phyloP scores from a whole-genome alignment of 176 grass and related monocot species.

The Juncus inflexus region DNA sequence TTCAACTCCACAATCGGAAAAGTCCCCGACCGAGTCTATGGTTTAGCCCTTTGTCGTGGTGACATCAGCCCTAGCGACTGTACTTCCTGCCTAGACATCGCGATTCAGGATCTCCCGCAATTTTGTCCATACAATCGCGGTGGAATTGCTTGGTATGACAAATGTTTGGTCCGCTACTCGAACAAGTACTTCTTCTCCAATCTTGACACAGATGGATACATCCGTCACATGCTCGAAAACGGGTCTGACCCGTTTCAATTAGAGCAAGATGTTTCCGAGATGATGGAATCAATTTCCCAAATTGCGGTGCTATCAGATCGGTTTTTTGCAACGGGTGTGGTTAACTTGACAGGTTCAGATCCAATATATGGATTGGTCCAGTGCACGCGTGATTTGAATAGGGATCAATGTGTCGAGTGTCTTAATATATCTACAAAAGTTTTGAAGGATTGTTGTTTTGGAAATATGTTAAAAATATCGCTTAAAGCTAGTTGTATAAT shows the following conservation, averaged over 20 bases:
- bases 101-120: constrained; percentile 14
- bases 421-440: background rate
- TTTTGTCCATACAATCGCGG: constrained; percentile 25
- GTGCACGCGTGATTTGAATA: constrained; percentile 14
- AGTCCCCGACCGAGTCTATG: constrained; percentile 31
- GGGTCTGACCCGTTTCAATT: constrained; percentile 17
- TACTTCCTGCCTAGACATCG: constrained; percentile 31
- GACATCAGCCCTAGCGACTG: constrained; percentile 36
- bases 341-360: background rate
- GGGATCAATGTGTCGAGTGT: constrained; percentile 12
- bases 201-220: background rate
- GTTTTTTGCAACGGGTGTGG: constrained; percentile 8
- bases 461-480: background rate
- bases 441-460: background rate
- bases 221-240: background rate
- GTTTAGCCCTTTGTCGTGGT: constrained; percentile 48
- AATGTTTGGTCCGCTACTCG: constrained; percentile 44
- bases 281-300: constrained; percentile 1
- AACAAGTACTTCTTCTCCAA: constrained; percentile 28
- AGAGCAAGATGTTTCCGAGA: constrained; percentile 7
- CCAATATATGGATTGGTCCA: constrained; percentile 11
- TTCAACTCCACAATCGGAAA: constrained; percentile 7
- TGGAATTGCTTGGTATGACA: constrained; percentile 51
- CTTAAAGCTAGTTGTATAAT: background rate
- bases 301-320: background rate